These are phyloP conservation scores for Waltergamsia citrina DNA, from an alignment of 2,329 filamentous ascomycete species.

Conservation along the genomic window DNA sequence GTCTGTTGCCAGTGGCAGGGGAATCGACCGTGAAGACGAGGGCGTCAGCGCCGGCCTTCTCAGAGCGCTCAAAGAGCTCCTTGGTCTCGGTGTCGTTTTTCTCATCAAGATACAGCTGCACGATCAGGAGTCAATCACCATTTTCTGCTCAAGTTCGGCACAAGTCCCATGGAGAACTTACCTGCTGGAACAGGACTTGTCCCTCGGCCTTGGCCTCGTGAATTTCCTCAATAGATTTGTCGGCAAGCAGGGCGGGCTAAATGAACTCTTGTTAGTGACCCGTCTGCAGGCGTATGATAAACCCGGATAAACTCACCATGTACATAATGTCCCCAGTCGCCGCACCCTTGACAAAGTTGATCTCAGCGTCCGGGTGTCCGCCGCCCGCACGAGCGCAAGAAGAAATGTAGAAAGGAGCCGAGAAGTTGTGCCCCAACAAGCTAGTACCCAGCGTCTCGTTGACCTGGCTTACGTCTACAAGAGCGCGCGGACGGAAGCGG, in stretches of 20 bases:
- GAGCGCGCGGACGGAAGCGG: conserved; percentile 34
- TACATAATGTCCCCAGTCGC: conserved; percentile 39
- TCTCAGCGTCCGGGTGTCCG: conserved; percentile 34
- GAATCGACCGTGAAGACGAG: conserved; percentile 30
- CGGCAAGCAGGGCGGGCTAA: conserved; percentile 22
- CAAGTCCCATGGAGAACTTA: conserved; percentile 10
- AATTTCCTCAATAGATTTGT: conserved; percentile 25
- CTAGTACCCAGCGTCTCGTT: conserved; percentile 31
- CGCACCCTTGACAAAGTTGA: conserved; percentile 39
- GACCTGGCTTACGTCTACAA: conserved; percentile 38
- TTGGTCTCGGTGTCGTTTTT: conserved; percentile 22
- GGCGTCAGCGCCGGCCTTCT: conserved; percentile 22
- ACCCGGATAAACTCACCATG: conserved; percentile 22
- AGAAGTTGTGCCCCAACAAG: conserved; percentile 43
- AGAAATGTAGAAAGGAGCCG: conserved; percentile 44
- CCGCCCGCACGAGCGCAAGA: conserved; percentile 35
- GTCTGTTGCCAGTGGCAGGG: conserved; percentile 26
- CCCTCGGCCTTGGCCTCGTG: conserved; percentile 21
- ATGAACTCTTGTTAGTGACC: no score
- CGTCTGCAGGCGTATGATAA: not conserved
- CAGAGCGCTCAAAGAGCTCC: conserved; percentile 17
- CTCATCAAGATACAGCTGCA: conserved; percentile 18
- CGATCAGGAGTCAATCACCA: no score
- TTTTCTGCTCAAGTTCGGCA: conserved; percentile 14
- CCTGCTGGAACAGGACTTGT: conserved; percentile 28